Base-by-base conservation (phyloP, 768 basidiomycete genomes). In the Agaricus blazei region DNA sequence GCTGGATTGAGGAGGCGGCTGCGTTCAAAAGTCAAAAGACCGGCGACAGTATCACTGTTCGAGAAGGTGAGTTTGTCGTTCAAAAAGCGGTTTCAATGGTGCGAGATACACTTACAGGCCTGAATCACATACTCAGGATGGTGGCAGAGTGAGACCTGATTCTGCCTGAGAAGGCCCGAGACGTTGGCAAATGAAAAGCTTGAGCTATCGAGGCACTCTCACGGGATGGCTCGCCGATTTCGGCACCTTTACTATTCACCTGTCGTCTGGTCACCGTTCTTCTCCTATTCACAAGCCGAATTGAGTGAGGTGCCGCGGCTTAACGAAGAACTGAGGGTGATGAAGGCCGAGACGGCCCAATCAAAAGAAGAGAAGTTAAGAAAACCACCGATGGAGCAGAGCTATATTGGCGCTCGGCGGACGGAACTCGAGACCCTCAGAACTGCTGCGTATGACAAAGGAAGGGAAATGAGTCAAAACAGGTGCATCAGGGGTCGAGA, bases 11-110 rank as follows among this genome's bases (percentile, higher is more conserved):
- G 19, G 52, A 45, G 4, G 34, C 24, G 31, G 26, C 27, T 24
- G 26, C 52, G 9, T 38, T 31, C 14, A 54, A 54, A 26, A 54
- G 52, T 4, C 44, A 24, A 29, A 54, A 47, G 38, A 37, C 45
- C 9, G 24, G 52, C 2, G 52, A 54, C 26, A 44, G 52, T n/a
- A 45, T 54, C 15, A 47, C 52, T 27, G 27, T 48, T 37, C 31
- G 52, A 27, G 52, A 54, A 54, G 52, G 52, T 28, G 52, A 45
- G 1, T n/a, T 47, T 8, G 52, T 54, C 26, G 52, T 54, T 15
- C 34, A 45, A 15, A 54, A 54, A 41, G 52, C 48, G 15, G 52
- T 54, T 40, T 54, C 52, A 19, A 54, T 54, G 52, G 52, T 54
- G 24, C 44, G 52, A n/a, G 52, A 54, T 48, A 54, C 52, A 4